These are phyloP conservation scores for Coemansia sp. DNA, from an alignment of 192 early-diverging fungal genomes.

Conservation along the genomic window DNA sequence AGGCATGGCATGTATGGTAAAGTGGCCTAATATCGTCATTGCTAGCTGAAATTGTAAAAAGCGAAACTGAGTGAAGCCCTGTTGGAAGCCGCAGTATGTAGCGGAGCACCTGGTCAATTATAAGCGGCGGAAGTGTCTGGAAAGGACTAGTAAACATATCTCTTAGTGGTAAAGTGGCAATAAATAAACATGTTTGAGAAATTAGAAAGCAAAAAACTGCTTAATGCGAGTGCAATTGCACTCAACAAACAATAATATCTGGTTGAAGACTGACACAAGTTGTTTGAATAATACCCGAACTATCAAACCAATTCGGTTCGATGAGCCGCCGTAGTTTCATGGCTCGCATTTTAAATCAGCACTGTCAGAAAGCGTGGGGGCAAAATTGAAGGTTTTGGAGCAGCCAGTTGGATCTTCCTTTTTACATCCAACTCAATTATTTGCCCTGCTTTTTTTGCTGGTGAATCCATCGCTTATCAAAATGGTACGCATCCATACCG, in stretches of 20 bases:
- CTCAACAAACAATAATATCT: no score
- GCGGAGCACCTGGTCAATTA: constrained; percentile 7
- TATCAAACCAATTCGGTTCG: no score
- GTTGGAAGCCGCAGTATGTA: not conserved
- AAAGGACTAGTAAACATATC: not conserved
- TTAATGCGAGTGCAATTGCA: not conserved
- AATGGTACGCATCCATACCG: constrained; percentile 10
- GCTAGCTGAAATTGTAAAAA: not conserved
- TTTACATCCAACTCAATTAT: constrained; percentile 4
- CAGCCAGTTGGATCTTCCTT: not conserved
- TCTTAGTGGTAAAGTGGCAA: not conserved
- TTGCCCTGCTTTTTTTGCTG: constrained; percentile 2
- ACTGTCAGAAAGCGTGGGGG: no score
- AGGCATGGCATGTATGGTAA: constrained; percentile 2
- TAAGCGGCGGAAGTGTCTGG: not conserved
- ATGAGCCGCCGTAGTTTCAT: no score
- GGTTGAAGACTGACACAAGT: no score
- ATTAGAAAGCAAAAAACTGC: not conserved
- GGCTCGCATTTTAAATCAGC: no score
- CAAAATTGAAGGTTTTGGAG: no score
- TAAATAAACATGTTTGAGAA: not conserved
- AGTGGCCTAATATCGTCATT: not conserved
- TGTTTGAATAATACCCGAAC: no score
- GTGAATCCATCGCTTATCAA: constrained; percentile 5
- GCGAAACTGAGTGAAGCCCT: not conserved